These are phyloP conservation scores for Yamadazyma mexicana DNA, from an alignment of 1,139 yeast species.

Conservation along the genomic window DNA sequence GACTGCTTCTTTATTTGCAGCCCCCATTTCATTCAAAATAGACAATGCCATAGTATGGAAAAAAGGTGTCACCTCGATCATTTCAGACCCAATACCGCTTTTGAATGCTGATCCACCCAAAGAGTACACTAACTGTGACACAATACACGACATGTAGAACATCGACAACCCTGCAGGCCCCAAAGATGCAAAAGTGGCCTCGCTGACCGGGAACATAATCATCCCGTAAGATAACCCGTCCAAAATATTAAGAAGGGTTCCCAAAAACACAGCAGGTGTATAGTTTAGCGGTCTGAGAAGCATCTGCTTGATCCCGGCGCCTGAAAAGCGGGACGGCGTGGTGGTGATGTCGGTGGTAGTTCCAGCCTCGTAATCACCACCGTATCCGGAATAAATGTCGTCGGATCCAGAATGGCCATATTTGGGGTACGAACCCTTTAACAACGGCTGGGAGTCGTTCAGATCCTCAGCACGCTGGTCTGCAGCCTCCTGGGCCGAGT, in stretches of 20 bases:
- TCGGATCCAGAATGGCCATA: neutral
- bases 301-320: conserved; percentile 6
- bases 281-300: conserved; percentile 46
- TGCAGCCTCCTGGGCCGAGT: neutral
- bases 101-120: conserved; percentile 88
- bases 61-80: conserved; percentile 98
- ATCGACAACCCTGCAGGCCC: conserved; percentile 91
- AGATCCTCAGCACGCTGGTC: neutral
- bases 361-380: conserved; percentile 1
- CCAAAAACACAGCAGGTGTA: conserved; percentile 79
- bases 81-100: conserved; percentile 92
- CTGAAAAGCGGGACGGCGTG: neutral
- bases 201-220: conserved; percentile 93
- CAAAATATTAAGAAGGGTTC: conserved; percentile 77
- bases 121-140: conserved; percentile 85
- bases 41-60: conserved; percentile 92
- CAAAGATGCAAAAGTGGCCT: conserved; percentile 67
- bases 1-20: conserved; percentile 54
- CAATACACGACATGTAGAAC: conserved; percentile 88
- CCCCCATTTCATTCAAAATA: conserved; percentile 59
- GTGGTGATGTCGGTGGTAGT: neutral
- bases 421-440: conserved; percentile 2
- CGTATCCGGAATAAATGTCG: neutral
- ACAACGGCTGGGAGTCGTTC: conserved; percentile 1
- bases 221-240: conserved; percentile 96